Evolutionary conservation across 495 filamentous ascomycete species (phyloP).

Genomic region (Lasiosphaeriaceae sp.): DNA sequence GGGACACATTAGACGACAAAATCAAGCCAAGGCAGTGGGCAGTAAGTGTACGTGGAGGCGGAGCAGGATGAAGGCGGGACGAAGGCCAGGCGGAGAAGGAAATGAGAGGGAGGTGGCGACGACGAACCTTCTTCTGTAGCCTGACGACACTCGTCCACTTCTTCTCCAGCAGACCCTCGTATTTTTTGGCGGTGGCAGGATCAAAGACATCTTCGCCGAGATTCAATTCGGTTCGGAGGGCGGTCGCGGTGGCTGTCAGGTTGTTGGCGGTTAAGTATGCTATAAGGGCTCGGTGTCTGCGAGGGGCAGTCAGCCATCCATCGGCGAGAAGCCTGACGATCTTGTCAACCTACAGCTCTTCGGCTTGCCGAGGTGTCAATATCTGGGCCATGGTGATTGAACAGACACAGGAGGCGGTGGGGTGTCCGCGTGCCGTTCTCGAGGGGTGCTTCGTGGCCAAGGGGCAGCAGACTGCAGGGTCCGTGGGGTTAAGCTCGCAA

Average conservation of each 20-base stretch:
- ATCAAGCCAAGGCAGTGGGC: neutral
- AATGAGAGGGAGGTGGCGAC: neutral
- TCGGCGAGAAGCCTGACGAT: neutral
- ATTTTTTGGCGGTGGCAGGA: slow-evolving; percentile 74
- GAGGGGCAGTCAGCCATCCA: slow-evolving; percentile 13
- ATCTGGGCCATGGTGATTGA: slow-evolving; percentile 69
- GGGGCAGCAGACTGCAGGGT: no score
- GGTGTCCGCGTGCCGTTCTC: neutral
- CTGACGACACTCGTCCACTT: slow-evolving; percentile 94
- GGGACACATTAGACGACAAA: slow-evolving; percentile 1
- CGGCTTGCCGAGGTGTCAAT: slow-evolving; percentile 75
- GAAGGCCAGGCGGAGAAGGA: neutral
- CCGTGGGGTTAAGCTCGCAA: no score
- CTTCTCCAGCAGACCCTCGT: slow-evolving; percentile 85
- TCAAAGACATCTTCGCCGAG: slow-evolving; percentile 69
- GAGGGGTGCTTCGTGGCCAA: no score
- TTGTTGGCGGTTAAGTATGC: slow-evolving; percentile 78
- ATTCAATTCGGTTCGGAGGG: slow-evolving; percentile 61
- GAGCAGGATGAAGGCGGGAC: no score
- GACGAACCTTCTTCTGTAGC: slow-evolving; percentile 78
- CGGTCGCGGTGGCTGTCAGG: slow-evolving; percentile 60
- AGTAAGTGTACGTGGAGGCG: no score
- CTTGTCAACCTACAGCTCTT: slow-evolving; percentile 68
- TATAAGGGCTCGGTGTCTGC: slow-evolving; percentile 84
- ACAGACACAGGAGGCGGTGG: neutral